These are phyloP conservation scores for Mangifera indica DNA, from an alignment of 345 rosid species.

Conservation along the genomic window DNA sequence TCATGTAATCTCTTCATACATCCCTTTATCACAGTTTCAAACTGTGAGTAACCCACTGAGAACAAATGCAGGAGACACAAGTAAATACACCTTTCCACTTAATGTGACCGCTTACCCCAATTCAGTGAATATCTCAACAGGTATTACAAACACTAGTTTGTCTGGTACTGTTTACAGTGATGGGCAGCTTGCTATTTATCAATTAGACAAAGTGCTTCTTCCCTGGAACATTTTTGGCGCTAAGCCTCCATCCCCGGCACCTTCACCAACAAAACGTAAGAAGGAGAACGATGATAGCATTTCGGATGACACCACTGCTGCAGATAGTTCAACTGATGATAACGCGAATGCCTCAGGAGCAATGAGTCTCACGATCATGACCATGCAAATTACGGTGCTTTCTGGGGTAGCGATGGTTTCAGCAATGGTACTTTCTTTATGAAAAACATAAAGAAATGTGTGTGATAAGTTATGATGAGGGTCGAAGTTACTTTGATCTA, in stretches of 20 bases:
- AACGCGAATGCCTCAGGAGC: neutral
- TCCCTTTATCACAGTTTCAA: slow-evolving; percentile 35
- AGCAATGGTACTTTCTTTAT: slow-evolving; percentile 12
- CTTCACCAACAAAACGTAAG: slow-evolving; percentile 30
- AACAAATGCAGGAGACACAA: slow-evolving; percentile 36
- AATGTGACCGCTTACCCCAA: slow-evolving; percentile 29
- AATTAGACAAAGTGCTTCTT: slow-evolving; percentile 43
- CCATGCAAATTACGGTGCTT: neutral
- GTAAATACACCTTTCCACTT: slow-evolving; percentile 24
- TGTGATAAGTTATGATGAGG: too few species aligned
- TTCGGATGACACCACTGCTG: slow-evolving; percentile 16
- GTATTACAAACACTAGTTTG: slow-evolving; percentile 36
- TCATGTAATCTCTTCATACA: slow-evolving; percentile 30
- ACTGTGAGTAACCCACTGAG: slow-evolving; percentile 43
- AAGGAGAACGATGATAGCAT: slow-evolving; percentile 25
- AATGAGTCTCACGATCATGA: neutral
- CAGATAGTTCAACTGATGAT: neutral
- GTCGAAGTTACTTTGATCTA: too few species aligned
- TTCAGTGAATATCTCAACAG: slow-evolving; percentile 42
- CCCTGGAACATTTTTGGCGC: slow-evolving; percentile 39
- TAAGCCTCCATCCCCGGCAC: slow-evolving; percentile 45
- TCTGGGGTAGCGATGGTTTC: slow-evolving; percentile 9
- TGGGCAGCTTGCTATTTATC: slow-evolving; percentile 40
- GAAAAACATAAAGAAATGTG: neutral
- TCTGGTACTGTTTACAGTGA: slow-evolving; percentile 33